Percentiles rank a stretch among this genome's conserved stretches.
Evolutionary conservation across 139 green algal genomes (phyloP).

Genomic region (Micractinium conductrix): DNA sequence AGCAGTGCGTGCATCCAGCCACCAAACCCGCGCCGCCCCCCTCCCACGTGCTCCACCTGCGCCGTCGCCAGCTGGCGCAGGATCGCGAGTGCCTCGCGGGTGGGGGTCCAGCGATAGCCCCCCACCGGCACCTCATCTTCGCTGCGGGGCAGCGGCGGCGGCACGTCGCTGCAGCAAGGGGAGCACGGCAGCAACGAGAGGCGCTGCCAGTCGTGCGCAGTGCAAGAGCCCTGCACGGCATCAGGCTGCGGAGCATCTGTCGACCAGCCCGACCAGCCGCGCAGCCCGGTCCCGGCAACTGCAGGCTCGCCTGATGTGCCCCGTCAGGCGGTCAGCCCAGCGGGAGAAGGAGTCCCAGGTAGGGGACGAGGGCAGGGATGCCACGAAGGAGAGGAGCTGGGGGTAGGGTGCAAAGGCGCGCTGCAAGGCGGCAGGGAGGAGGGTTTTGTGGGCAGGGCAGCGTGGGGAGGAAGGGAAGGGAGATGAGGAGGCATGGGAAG

Average conservation of each 20-base stretch:
- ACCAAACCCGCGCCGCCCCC: neutral
- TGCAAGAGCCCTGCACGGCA: neutral
- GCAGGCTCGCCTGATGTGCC: slow-evolving; percentile 21
- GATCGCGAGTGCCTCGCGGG: slow-evolving; percentile 17
- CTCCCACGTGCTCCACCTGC: neutral
- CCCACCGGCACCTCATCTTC: neutral
- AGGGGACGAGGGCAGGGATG: neutral
- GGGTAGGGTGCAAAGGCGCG: neutral
- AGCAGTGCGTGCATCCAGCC: neutral
- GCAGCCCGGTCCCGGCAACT: neutral
- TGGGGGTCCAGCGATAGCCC: slow-evolving; percentile 23
- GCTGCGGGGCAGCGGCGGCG: neutral
- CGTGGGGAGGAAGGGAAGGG: neutral
- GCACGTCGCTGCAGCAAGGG: neutral
- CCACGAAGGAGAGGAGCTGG: slow-evolving; percentile 5
- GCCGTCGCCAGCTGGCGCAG: slow-evolving; percentile 2
- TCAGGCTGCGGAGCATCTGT: neutral
- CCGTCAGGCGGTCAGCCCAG: slow-evolving; percentile 9
- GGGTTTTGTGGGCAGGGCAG: neutral
- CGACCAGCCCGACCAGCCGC: neutral
- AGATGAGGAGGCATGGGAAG: neutral
- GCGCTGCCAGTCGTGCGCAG: neutral
- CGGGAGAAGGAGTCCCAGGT: neutral
- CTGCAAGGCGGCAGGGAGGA: neutral
- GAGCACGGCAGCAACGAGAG: neutral